Percentiles rank a stretch among this genome's conserved stretches.
Conservation (phyloP, 2,329 filamentous ascomycete species). For the Exophiala sideris region DNA sequence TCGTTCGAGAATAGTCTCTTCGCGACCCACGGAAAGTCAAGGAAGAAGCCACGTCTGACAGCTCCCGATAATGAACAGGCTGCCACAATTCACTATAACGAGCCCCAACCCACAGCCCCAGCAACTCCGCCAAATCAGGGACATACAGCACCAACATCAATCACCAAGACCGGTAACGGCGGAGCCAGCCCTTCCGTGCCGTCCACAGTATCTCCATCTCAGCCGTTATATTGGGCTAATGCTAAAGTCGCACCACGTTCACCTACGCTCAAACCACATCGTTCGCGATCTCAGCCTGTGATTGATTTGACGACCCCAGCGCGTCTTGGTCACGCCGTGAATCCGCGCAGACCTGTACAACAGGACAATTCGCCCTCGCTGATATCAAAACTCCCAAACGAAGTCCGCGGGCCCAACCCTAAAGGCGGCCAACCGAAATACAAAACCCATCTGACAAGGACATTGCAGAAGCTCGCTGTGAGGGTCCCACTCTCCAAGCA, state of each 20-base stretch:
- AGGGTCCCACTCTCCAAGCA: slow-evolving; percentile 52
- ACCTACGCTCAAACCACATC: neutral
- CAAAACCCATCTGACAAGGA: slow-evolving; percentile 55
- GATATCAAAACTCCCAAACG: slow-evolving; percentile 7
- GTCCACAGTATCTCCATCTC: slow-evolving; percentile 14
- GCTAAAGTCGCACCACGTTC: neutral
- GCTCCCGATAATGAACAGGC: too few relatives aligned
- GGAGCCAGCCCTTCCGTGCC: neutral
- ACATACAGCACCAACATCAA: neutral
- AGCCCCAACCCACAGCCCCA: too few relatives aligned
- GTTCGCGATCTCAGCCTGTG: neutral
- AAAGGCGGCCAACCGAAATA: slow-evolving; percentile 14
- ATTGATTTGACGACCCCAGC: slow-evolving; percentile 13
- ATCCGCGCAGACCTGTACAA: neutral
- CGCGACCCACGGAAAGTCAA: too few relatives aligned
- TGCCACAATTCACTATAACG: too few relatives aligned
- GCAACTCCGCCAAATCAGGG: neutral
- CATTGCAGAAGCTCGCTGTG: slow-evolving; percentile 52
- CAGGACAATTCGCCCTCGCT: neutral
- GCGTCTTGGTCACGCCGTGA: neutral
- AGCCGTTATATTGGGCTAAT: neutral
- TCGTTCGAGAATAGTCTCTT: too few relatives aligned
- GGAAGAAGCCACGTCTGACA: too few relatives aligned
- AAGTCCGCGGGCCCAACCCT: slow-evolving; percentile 9
- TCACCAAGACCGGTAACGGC: neutral